Base-by-base conservation (phyloP, 169 alveolate genomes). In the Cryptosporidium bovis region DNA sequence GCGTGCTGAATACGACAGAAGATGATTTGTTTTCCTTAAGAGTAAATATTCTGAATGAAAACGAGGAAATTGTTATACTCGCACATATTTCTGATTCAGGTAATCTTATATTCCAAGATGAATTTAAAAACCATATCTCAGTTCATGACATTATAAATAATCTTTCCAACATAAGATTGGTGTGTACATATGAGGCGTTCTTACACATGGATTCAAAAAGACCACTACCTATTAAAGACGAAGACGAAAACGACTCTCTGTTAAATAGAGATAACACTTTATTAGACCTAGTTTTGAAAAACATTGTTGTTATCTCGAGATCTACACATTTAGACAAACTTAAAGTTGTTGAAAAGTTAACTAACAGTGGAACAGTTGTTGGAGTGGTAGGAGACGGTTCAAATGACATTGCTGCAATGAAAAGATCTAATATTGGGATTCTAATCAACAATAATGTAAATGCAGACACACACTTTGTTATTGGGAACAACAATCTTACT, bases 301-400 rank as follows among this genome's bases (percentile, higher is more conserved):
- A 27, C 29, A 77, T 77, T 36, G 24, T 62, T 2, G 64, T 62
- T 13, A 77, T 77, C 20, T 56, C 71, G 29, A 77, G 71, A 27
- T 65, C 87, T 16, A 77, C 44, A 36, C 87, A 56, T 40, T 16
- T 60, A 24, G 33, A 77, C 40, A 77, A 77, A 31, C 64, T 40
- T 13, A 60, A 66, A 15, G 60, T 77, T 36, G 46, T 77, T 77
- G 15, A 51, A 62, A 65, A 40, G 46, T 77, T 77, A 44, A 60
- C 34, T n/a, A 44, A 62, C 16, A 51, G 34, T 2, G 87, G 87
- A 0, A 62, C 44, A 16, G 64, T 34, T 77, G 71, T 62, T 10
- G 71, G 77, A 1, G 56, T 77, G 87, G 65, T 77, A 20, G 87
- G 87, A 13, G 87, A 56, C 36, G 87, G 71, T 56, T 56, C 87